Evolutionary conservation across 148 eudicot genomes (phyloP), one percentile per base, ranked within the genome.

Genomic region (Amaranthus cruentus): DNA sequence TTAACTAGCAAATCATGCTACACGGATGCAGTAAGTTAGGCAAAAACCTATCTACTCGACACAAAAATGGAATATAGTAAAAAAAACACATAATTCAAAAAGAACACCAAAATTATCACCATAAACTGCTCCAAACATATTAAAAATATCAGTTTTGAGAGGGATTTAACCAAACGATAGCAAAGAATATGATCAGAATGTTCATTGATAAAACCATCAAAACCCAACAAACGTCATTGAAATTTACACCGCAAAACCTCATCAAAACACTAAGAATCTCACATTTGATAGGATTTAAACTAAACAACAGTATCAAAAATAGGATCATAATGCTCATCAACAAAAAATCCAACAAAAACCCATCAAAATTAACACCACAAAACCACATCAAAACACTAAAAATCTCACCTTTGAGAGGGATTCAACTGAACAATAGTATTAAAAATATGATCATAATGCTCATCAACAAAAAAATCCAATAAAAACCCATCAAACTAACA

Each of bases 231-330:
- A 43, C 47, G 18, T 54, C 44, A 47, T 14, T 47, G 55, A 48
- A 38, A 75, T 67, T 0, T 47, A 47, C 57, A 49, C 6, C 7
- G 21, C 7, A 56, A 51, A 66, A 56, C 13, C 6, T 0, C 65
- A 55, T 44, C 3, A 47, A 21, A 62, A 12, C 21, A 54, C 7
- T 4, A 47, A 9, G 47, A 60, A 0, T 12, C 0, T 5, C 28
- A 91, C 98, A 90, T 88, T 94, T 5, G 96, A 82, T 48, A 95
- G 94, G 18, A 96, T 87, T 44, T 95, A 97, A 28, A 28, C 38
- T 28, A 28, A 68, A 95, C 96, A 76, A 92, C 87, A 8, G 99
- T 96, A 71, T 96, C 94, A 61, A 96, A 92, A 68, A 96, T 96
- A 72, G 88, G 79, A 47, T 87, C 88, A 77, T 96, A 96, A 76